A percentile compares a stretch with the other conserved stretches of the same genome.
Conservation (phyloP, 345 rosid species). For the Leavenworthia alabamica region DNA sequence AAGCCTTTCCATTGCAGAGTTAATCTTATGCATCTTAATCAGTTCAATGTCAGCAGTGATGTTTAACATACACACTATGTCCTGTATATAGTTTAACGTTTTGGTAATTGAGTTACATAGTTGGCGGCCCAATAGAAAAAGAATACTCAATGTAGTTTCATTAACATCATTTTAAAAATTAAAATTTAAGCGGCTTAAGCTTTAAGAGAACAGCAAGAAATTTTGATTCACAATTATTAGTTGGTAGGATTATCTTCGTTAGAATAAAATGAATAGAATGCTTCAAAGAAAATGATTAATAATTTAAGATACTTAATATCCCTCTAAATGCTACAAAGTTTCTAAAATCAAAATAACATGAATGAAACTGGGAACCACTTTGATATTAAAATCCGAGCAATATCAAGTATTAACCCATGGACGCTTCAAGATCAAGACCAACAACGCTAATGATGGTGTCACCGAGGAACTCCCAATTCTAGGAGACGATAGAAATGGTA, state of each 20-base stretch:
- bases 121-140: neutral
- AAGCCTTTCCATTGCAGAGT: slow-evolving; percentile 78
- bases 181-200: neutral
- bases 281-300: neutral
- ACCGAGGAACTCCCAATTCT: slow-evolving; percentile 33
- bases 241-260: slow-evolving; percentile 11
- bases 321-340: neutral
- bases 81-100: slow-evolving; percentile 3
- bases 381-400: neutral
- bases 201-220: slow-evolving; percentile 10
- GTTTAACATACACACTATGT: slow-evolving; percentile 11
- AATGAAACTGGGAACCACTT: neutral
- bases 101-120: neutral
- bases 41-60: slow-evolving; percentile 74
- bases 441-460: slow-evolving; percentile 24
- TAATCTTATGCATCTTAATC: slow-evolving; percentile 60
- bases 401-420: slow-evolving; percentile 4
- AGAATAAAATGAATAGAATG: neutral
- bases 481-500: slow-evolving; percentile 16
- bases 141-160: too few species aligned
- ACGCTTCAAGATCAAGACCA: slow-evolving; percentile 21
- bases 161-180: neutral
- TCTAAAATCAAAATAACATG: neutral
- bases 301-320: neutral
- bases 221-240: neutral